These are phyloP conservation scores for Linnemannia schmuckeri DNA, from an alignment of 192 early-diverging fungal genomes.

Conservation along the genomic window DNA sequence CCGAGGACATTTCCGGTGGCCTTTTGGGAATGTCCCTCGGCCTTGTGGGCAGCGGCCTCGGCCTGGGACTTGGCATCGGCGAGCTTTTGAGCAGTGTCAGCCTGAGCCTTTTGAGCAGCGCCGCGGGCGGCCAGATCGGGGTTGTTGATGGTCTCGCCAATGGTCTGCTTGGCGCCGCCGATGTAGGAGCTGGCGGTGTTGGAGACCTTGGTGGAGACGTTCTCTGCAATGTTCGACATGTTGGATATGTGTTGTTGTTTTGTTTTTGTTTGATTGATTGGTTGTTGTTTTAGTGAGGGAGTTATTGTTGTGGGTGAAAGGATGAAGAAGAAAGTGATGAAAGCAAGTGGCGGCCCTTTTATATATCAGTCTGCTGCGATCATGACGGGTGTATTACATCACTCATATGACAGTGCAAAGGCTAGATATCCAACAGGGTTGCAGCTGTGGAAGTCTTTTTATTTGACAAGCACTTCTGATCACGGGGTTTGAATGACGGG, in stretches of 20 bases:
- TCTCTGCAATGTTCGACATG: neutral
- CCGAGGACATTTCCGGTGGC: constrained; percentile 14
- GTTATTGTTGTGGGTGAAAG: neutral
- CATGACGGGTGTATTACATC: neutral
- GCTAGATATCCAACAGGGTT: neutral
- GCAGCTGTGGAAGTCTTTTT: neutral
- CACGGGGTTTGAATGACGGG: neutral
- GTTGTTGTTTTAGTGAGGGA: neutral
- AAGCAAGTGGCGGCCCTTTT: neutral
- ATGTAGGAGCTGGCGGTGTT: constrained; percentile 28
- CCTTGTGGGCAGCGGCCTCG: constrained; percentile 10
- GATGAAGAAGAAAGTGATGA: neutral
- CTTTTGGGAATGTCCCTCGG: constrained; percentile 21
- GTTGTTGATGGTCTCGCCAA: constrained; percentile 24
- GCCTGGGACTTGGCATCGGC: constrained; percentile 22
- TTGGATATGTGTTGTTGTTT: neutral
- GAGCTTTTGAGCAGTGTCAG: constrained; percentile 19
- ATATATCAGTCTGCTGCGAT: neutral
- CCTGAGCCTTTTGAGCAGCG: constrained; percentile 35
- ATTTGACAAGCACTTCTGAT: neutral
- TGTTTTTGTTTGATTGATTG: neutral
- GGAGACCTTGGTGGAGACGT: constrained; percentile 6
- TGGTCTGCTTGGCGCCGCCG: constrained; percentile 28
- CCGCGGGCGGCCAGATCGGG: constrained; percentile 23
- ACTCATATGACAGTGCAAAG: neutral